A percentile compares a stretch with the other conserved stretches of the same genome.
These are phyloP conservation scores for Mycocentrospora acerina DNA, from an alignment of 2,329 filamentous ascomycete genomes.

Conservation along the genomic window DNA sequence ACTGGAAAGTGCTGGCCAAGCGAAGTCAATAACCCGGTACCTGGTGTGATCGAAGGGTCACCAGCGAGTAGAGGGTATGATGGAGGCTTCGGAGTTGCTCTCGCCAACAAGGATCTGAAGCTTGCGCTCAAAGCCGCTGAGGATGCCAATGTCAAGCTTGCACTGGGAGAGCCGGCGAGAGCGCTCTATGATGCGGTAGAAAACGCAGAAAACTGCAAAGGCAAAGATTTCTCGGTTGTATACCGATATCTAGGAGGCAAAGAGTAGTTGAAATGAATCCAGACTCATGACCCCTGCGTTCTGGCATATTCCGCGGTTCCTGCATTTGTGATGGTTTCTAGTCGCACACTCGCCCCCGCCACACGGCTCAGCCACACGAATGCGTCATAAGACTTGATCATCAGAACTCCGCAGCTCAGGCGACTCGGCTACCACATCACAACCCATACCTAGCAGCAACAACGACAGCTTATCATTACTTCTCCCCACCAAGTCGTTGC, in stretches of 20 bases:
- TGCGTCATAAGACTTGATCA: slow-evolving; percentile 7
- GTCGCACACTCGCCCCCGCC: slow-evolving; percentile 1
- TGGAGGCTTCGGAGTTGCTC: slow-evolving; percentile 52
- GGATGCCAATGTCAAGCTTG: slow-evolving; percentile 47
- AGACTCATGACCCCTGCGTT: background rate
- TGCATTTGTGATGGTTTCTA: background rate
- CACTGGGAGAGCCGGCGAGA: slow-evolving; percentile 49
- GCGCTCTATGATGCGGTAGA: slow-evolving; percentile 50
- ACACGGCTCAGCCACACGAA: slow-evolving; percentile 4
- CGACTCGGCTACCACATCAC: slow-evolving; percentile 5
- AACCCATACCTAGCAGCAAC: slow-evolving; percentile 1
- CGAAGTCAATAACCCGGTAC: slow-evolving; percentile 93
- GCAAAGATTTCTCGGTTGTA: slow-evolving; percentile 54
- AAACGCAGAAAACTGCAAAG: slow-evolving; percentile 47
- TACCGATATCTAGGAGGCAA: slow-evolving; percentile 53
- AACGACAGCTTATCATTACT: background rate
- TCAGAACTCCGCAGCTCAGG: slow-evolving; percentile 2
- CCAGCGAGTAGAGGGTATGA: slow-evolving; percentile 73
- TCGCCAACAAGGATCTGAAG: slow-evolving; percentile 54
- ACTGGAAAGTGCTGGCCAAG: slow-evolving; percentile 96
- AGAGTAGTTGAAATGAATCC: slow-evolving; percentile 30
- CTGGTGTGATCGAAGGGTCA: slow-evolving; percentile 74
- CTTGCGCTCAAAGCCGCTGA: slow-evolving; percentile 50
- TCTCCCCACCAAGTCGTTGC: background rate
- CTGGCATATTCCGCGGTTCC: background rate